Percentiles rank a stretch among this genome's conserved stretches.
These are phyloP conservation scores for Mimosa bimucronata DNA, from an alignment of 306 rosid genomes.

Conservation along the genomic window DNA sequence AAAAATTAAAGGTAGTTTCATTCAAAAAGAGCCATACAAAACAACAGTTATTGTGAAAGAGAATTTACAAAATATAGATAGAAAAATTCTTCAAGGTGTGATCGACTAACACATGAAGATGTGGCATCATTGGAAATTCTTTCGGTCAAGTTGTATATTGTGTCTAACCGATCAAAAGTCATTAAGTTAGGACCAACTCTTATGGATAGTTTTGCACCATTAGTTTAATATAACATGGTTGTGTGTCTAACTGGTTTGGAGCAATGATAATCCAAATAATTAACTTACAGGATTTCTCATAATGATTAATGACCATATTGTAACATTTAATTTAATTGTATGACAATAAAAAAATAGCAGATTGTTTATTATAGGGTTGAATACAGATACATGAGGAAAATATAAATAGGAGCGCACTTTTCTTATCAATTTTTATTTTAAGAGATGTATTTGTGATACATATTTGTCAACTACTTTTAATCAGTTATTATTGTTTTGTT, in stretches of 20 bases:
- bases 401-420: background rate
- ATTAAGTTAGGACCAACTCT: background rate
- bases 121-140: too few species aligned
- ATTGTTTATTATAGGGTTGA: background rate
- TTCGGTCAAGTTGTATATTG: too few species aligned
- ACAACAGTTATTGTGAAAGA: too few species aligned
- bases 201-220: background rate
- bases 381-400: background rate
- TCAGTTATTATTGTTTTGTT: conserved; percentile 10
- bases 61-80: too few species aligned
- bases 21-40: too few species aligned
- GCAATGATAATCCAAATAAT: background rate
- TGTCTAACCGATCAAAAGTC: background rate
- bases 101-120: too few species aligned
- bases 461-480: background rate
- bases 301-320: background rate
- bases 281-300: background rate
- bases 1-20: background rate
- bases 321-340: background rate
- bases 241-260: background rate
- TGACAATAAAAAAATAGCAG: background rate
- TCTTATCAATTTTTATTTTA: background rate
- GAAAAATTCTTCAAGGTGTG: too few species aligned
- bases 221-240: background rate
- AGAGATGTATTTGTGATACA: background rate